Conservation (phyloP, 106 monocot genomes). For the Dendrobium nobile region DNA sequence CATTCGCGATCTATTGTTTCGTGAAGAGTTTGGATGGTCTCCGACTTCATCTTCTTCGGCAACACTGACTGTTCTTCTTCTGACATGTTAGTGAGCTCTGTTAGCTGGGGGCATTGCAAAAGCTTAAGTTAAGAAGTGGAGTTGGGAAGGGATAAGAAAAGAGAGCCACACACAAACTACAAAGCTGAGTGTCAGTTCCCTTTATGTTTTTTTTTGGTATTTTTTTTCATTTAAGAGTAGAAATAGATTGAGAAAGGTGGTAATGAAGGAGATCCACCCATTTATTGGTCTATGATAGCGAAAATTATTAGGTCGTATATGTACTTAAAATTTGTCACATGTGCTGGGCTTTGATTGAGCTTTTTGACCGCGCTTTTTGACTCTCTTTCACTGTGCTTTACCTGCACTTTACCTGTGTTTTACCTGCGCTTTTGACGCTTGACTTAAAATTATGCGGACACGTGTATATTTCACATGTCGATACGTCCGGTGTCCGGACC, state of each 20-base stretch:
- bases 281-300: not conserved
- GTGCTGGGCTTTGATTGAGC: no score
- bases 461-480: no score
- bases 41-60: constrained; percentile 29
- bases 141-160: constrained; percentile 69
- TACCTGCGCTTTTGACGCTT: no score
- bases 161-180: constrained; percentile 51
- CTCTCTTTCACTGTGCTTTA: no score
- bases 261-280: not conserved
- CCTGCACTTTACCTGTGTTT: no score
- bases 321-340: no score
- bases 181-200: not conserved
- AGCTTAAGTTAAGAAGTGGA: not conserved
- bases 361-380: no score
- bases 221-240: not conserved
- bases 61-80: constrained; percentile 23
- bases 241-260: not conserved
- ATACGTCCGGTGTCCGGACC: no score
- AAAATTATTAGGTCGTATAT: no score
- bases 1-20: constrained; percentile 51
- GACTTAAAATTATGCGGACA: no score
- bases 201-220: not conserved
- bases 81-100: constrained; percentile 6
- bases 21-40: constrained; percentile 42
- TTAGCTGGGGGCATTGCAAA: not conserved